Conservation (phyloP, 805 yeast genomes). For the Saccharomyces mikatae region DNA sequence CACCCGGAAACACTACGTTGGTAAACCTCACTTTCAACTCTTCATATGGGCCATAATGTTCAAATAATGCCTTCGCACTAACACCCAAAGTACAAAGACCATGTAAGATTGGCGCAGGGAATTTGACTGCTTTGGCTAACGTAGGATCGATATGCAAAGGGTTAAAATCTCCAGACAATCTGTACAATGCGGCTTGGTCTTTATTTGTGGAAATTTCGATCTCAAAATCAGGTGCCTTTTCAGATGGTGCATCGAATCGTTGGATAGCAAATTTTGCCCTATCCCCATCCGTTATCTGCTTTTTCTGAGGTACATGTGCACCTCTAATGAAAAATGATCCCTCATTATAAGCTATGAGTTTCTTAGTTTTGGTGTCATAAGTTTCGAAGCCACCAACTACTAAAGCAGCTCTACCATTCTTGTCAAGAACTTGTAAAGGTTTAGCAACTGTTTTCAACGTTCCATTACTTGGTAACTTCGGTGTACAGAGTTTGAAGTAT, state of each 20-base stretch:
- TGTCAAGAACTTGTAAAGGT: constrained; percentile 72
- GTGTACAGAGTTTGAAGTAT: constrained; percentile 55
- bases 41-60: constrained; percentile 70
- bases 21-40: constrained; percentile 88
- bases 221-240: constrained; percentile 58
- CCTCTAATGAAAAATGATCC: constrained; percentile 81
- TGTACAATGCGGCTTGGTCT: constrained; percentile 82
- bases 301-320: constrained; percentile 44
- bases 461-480: constrained; percentile 63
- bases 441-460: constrained; percentile 49
- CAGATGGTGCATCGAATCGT: constrained; percentile 52
- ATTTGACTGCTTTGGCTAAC: constrained; percentile 82
- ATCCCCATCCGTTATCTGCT: constrained; percentile 38
- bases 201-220: constrained; percentile 47
- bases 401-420: constrained; percentile 74
- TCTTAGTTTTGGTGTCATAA: constrained; percentile 59
- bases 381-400: constrained; percentile 69
- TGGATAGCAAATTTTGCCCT: constrained; percentile 56
- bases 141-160: constrained; percentile 92
- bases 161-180: constrained; percentile 89
- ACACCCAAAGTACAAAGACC: constrained; percentile 88
- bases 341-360: constrained; percentile 67
- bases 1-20: constrained; percentile 92
- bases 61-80: constrained; percentile 64
- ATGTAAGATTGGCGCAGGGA: constrained; percentile 81